A percentile compares a stretch with the other conserved stretches of the same genome.
Evolutionary conservation across 2,329 filamentous ascomycete genomes (phyloP).

Genomic region (Cryphonectria naterciae): DNA sequence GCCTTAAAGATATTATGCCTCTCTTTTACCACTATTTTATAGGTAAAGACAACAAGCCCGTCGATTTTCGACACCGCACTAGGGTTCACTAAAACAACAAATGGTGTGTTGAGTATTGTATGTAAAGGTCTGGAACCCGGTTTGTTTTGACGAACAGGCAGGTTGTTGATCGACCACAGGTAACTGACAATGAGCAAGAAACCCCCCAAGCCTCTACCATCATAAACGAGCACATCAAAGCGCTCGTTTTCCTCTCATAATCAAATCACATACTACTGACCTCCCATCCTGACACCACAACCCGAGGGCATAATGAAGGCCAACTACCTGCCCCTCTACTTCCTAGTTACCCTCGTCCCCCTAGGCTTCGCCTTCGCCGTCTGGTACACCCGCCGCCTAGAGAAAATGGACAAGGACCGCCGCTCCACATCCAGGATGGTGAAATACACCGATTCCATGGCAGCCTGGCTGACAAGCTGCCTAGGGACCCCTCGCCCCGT

Average conservation of each 20-base stretch:
- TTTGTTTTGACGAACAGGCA: background rate
- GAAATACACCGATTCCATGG: background rate
- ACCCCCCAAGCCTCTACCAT: background rate
- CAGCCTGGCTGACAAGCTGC: background rate
- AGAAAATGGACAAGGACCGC: background rate
- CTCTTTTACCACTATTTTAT: no score
- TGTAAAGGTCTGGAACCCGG: background rate
- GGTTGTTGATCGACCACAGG: background rate
- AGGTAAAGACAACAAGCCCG: no score
- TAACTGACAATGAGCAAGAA: background rate
- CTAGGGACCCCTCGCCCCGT: background rate
- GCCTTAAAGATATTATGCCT: no score
- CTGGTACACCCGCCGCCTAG: conserved; percentile 2
- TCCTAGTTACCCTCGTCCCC: conserved; percentile 19
- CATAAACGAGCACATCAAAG: background rate
- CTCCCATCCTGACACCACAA: background rate
- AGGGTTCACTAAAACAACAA: background rate
- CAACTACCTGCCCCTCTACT: conserved; percentile 23
- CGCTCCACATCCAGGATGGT: background rate
- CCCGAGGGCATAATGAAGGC: background rate
- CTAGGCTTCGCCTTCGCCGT: conserved; percentile 16
- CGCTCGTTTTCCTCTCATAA: no score
- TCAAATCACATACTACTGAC: background rate
- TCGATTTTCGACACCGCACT: no score
- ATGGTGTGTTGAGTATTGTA: background rate